Percentiles rank a stretch among this genome's conserved stretches.
Conservation (phyloP, 139 green algal genomes). For the Chlorella sp. region DNA sequence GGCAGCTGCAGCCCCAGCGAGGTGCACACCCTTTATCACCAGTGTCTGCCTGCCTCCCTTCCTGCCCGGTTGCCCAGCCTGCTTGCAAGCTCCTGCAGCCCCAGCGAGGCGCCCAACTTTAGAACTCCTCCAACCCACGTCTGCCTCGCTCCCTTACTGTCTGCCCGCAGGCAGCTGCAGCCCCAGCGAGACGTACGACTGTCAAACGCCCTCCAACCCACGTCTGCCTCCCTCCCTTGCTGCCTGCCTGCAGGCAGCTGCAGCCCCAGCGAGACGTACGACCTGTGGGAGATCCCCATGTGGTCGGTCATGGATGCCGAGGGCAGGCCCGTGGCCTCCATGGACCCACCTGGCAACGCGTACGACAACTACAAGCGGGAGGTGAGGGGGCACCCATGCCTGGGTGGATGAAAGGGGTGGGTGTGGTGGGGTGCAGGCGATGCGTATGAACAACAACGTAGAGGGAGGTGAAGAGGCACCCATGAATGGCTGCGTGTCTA, state of each 20-base stretch:
- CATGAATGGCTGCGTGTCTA: too few relatives aligned
- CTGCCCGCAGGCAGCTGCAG: neutral
- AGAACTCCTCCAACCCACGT: too few relatives aligned
- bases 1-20: conserved; percentile 5
- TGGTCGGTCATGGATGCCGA: neutral
- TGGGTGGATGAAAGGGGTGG: neutral
- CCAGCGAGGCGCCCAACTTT: too few relatives aligned
- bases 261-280: neutral
- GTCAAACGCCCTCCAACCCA: too few relatives aligned
- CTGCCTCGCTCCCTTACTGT: neutral
- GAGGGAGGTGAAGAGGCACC: too few relatives aligned
- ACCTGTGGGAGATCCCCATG: conserved; percentile 18
- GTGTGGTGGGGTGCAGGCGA: neutral
- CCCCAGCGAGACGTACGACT: too few relatives aligned
- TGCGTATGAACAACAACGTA: too few relatives aligned
- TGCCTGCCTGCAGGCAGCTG: conserved; percentile 3
- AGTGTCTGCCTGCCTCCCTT: too few relatives aligned
- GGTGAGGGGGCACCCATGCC: neutral
- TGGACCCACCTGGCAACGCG: conserved; percentile 10
- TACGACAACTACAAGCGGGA: conserved; percentile 31
- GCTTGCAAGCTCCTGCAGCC: conserved; percentile 11
- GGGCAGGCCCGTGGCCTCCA: neutral
- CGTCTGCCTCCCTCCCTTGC: too few relatives aligned
- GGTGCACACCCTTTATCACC: neutral
- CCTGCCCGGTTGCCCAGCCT: too few relatives aligned